These are phyloP conservation scores for Lecanosticta acicola DNA, from an alignment of 2,329 filamentous ascomycete genomes.

Conservation along the genomic window DNA sequence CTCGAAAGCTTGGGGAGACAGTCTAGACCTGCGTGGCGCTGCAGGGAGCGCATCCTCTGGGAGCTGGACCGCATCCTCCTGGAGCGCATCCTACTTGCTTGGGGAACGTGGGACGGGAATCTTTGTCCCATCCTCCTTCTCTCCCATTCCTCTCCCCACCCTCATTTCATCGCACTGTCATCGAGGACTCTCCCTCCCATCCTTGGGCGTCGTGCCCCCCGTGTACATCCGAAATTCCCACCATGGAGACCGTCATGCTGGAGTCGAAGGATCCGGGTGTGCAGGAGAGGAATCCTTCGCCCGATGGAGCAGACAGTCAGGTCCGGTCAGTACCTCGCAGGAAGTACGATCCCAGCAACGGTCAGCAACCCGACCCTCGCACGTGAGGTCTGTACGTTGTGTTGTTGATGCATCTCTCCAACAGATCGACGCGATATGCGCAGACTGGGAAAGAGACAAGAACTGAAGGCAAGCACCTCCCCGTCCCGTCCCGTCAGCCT, in stretches of 20 bases:
- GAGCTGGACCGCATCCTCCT: too few relatives aligned
- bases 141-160: not conserved
- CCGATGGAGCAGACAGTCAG: constrained; percentile 15
- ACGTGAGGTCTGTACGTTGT: not conserved
- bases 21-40: too few relatives aligned
- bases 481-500: too few relatives aligned
- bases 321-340: constrained; percentile 16
- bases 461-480: constrained; percentile 14
- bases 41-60: too few relatives aligned
- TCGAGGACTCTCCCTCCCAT: not conserved
- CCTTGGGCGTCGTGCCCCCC: not conserved
- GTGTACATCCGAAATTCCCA: not conserved
- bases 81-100: not conserved
- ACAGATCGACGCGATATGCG: constrained; percentile 21
- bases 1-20: too few relatives aligned
- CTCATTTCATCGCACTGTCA: too few relatives aligned
- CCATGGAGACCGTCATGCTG: constrained; percentile 15
- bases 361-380: constrained; percentile 9
- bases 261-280: constrained; percentile 13
- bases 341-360: constrained; percentile 20
- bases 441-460: constrained; percentile 23
- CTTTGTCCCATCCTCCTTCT: not conserved
- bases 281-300: constrained; percentile 9
- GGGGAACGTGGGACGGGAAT: not conserved
- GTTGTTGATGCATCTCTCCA: not conserved